Evolutionary conservation across 2,329 filamentous ascomycete genomes (phyloP), one percentile per base, ranked within the genome.

Genomic region (Cercospora sesami): DNA sequence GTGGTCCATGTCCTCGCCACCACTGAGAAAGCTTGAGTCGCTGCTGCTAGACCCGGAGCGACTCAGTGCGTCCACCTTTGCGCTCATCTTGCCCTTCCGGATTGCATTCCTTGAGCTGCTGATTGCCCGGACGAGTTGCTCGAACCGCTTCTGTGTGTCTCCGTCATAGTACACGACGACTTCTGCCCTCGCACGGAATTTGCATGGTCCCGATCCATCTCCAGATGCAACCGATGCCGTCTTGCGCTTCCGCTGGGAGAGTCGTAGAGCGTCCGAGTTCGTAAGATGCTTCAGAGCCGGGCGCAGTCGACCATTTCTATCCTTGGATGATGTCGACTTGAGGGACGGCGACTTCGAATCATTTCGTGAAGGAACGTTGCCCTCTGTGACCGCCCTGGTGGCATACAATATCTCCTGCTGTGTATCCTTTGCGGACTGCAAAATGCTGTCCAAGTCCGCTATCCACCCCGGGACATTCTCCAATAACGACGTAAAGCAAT

Each of bases 131-230:
- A 97, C 93, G 60, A 97, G 82, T 65, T 90, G 85, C 74, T 96
- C 93, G 72, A 97, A 93, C 45, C 90, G 88, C 61, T 88, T 88
- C 77, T 97, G 93, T 3, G 96, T 90, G 69, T 92, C 90, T 73
- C 91, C 92, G 77, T 97, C 94, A 77, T 97, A 97, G 79, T 93
- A 94, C n/a, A 97, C 91, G 48, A 95, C 89, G 58, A 94, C 90
- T 84, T 92, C 91, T 66, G 86, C 89, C 72, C 90, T 87, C 3
- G 88, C 89, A 64, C 91, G 88, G 77, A 90, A 91, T 69, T 88
- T 87, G 10, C 82, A 79, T 0, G 83, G 80, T 3, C 78, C 80
- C 6, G 80, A 81, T 7, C 74, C 71, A 51, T 77, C 75, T 18
- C 76, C 80, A 3, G 81, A 83, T 6, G 75, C 71, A 23, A 80